Evolutionary conservation across 805 yeast genomes (phyloP), one percentile per base, ranked within the genome.

Genomic region (Kluyveromyces lactis): DNA sequence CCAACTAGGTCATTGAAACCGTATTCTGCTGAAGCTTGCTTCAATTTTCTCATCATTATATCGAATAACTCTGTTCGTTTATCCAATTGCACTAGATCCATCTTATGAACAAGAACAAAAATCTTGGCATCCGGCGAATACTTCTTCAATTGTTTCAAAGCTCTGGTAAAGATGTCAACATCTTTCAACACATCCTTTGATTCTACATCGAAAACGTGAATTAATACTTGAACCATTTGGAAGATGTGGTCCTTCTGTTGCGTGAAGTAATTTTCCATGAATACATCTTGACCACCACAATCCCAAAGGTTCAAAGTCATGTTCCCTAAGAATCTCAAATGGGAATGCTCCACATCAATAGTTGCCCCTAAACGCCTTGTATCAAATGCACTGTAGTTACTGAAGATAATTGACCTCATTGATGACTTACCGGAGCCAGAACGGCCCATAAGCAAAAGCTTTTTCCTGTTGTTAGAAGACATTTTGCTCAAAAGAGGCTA

Each of bases 351-450:
- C n/a, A 92, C 97, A 56, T 92, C 98, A 42, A 92, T 89, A 0
- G 98, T 92, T 9, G 98, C 97, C 2, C 97, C 97, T 11, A 92
- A 64, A 42, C 97, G 71, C 47, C 97, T 72, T 2, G 98, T 92
- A 57, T 92, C 98, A 56, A 90, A 85, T 0, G 98, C 98, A 2
- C 95, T 85, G 62, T 92, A 92, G 56, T 92, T 92, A 51, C 94
- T 80, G 62, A 92, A 92, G 49, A 92, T 92, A 45, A 92, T 90
- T 33, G 95, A 86, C 51, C 97, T 71, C 98, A 92, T 92, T 2
- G 97, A 87, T 2, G 96, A 86, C 60, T 92, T 92, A 1, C 98
- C 98, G 4, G 96, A 86, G 32, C 98, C 97, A 19, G 95, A 81
- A 33, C 97, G 81, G 64, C 97, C 97, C 79, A 80, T 81, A 21